Evolutionary conservation across 2,329 filamentous ascomycete genomes (phyloP), one percentile per base, ranked within the genome.

Genomic region (Sporothrix phasma): DNA sequence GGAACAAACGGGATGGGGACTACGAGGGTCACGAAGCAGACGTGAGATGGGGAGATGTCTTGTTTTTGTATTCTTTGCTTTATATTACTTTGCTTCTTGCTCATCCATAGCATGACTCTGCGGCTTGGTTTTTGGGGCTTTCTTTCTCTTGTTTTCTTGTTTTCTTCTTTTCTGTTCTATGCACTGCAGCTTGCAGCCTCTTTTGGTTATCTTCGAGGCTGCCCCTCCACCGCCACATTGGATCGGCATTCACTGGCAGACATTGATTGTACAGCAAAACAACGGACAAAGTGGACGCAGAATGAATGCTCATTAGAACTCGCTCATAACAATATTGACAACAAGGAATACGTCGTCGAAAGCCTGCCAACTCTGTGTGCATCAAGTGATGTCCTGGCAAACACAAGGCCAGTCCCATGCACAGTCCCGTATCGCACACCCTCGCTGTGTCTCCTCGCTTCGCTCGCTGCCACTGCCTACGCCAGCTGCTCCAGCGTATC

Each of bases 401-500:
- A 56, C 19, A 15, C 45, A 26, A 37, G 43, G 31, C 29, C 29
- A 11, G 26, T 22, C 43, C 26, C 26, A 51, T 29, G 49, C 37
- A 45, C 62, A 31, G n/a, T 13, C 24, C 22, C 56, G 7, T 64
- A 64, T 64, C 62, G 54, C 60, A 64, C 62, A 64, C 19, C n/a
- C 2, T 47, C 31, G 6, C 31, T 3, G 8, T 29, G 15, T 15
- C 8, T 41, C 53, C 8, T 41, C 13, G 2, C 8, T 5, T 37
- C 8, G 5, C 13, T 13, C 24, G 5, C 24, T 26, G 8, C 24
- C 54, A 8, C 15, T 22, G 19, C n/a, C 53, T 87, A 84, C 0
- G 88, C 87, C 68, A 91, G 73, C 63, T 81, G 78, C 39, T 82
- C 80, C 70, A 96, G 83, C 22, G 90, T 88, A 17, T 79, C 78